These are phyloP conservation scores for Secale cereale DNA, from an alignment of 176 grass and related monocot genomes.

Conservation along the genomic window DNA sequence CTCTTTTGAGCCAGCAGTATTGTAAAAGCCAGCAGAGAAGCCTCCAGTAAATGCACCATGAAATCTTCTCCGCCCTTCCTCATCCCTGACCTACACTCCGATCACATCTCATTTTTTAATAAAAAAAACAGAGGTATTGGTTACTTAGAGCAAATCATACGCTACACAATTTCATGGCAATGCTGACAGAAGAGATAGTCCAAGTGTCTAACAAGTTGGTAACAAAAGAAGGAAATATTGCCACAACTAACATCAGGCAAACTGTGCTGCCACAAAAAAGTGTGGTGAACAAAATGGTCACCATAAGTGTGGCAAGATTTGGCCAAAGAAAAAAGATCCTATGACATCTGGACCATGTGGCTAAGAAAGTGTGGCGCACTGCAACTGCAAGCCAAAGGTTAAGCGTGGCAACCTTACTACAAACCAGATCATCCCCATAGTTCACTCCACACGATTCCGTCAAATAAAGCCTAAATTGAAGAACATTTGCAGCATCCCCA, in stretches of 20 bases:
- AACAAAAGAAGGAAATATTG: neutral
- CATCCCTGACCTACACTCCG: slow-evolving; percentile 76
- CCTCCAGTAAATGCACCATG: slow-evolving; percentile 97
- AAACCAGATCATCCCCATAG: too few relatives aligned
- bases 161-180: neutral
- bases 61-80: slow-evolving; percentile 93
- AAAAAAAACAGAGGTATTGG: neutral
- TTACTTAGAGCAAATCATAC: neutral
- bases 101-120: neutral
- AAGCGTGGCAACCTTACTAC: too few relatives aligned
- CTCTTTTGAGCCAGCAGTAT: slow-evolving; percentile 90
- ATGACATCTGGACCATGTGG: neutral
- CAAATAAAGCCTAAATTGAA: slow-evolving; percentile 11
- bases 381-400: too few relatives aligned
- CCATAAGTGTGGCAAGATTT: too few relatives aligned
- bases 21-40: slow-evolving; percentile 91
- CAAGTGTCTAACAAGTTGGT: neutral
- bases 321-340: neutral
- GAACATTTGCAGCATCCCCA: neutral
- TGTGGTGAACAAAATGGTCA: neutral
- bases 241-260: neutral
- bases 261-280: neutral
- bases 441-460: neutral
- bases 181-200: neutral
- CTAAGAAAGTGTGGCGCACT: neutral